These are phyloP conservation scores for Thielaviopsis populi DNA, from an alignment of 2,329 filamentous ascomycete species.

Conservation along the genomic window DNA sequence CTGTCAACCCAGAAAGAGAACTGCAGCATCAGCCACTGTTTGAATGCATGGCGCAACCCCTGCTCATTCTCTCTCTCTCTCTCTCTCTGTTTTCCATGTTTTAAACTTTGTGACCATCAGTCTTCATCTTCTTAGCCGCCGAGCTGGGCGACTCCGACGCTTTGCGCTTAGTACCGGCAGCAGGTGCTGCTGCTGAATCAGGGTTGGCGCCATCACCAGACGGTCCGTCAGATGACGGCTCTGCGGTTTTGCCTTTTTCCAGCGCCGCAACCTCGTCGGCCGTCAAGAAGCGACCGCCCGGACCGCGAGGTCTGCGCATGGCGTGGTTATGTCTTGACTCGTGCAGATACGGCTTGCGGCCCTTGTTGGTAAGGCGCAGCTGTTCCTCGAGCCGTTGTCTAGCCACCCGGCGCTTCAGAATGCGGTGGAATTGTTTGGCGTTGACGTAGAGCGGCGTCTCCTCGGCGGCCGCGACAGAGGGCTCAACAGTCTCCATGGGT, in stretches of 20 bases:
- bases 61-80: too few species aligned
- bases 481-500: conserved; percentile 64
- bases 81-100: conserved; percentile 18
- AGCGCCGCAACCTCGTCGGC: conserved; percentile 75
- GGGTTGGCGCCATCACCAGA: conserved; percentile 20
- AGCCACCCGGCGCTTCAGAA: conserved; percentile 83
- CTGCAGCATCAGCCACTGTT: not conserved
- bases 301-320: conserved; percentile 86
- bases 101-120: conserved; percentile 27
- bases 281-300: conserved; percentile 87
- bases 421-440: conserved; percentile 96
- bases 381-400: conserved; percentile 89
- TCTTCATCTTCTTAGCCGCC: conserved; percentile 42
- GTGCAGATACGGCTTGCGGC: conserved; percentile 90
- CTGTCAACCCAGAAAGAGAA: not conserved
- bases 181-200: conserved; percentile 18
- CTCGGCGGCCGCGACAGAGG: conserved; percentile 50
- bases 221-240: not conserved
- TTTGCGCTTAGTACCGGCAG: conserved; percentile 43
- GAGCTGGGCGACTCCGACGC: conserved; percentile 35
- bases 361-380: conserved; percentile 80
- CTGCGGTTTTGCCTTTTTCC: conserved; percentile 25
- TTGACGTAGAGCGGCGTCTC: conserved; percentile 96
- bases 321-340: conserved; percentile 97
- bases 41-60: not conserved